These are phyloP conservation scores for Acanthamoeba royreba DNA, from an alignment of 208 protist species.

Conservation along the genomic window DNA sequence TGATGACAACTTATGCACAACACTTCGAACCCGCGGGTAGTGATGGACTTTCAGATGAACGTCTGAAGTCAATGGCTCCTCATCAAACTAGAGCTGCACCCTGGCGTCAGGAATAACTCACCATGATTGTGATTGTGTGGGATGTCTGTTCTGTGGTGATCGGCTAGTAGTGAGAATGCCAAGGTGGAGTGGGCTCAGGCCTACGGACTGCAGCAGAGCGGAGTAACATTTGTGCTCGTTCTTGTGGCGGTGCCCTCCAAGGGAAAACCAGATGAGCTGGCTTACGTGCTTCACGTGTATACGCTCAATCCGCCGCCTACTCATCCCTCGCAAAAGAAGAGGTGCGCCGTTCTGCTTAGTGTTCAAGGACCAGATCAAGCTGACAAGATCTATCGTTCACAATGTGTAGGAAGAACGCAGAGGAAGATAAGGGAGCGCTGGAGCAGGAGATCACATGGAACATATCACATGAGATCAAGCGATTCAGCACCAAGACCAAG, in stretches of 20 bases:
- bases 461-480: background rate
- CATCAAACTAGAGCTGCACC: no score
- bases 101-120: no score
- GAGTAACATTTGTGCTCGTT: background rate
- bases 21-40: no score
- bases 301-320: background rate
- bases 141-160: background rate
- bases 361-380: background rate
- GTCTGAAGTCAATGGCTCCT: no score
- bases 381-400: background rate
- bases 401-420: background rate
- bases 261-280: background rate
- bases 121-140: background rate
- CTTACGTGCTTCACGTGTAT: background rate
- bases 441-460: conserved; percentile 23
- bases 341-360: background rate
- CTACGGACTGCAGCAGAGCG: background rate
- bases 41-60: no score
- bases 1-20: no score
- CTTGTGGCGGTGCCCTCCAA: background rate
- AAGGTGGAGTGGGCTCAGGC: background rate
- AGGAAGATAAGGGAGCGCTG: background rate
- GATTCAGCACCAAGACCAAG: background rate
- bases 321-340: background rate
- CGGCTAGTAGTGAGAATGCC: background rate